phyloP scores from a whole-genome alignment of 148 eudicot genomes.

The Nyssa sinensis region DNA sequence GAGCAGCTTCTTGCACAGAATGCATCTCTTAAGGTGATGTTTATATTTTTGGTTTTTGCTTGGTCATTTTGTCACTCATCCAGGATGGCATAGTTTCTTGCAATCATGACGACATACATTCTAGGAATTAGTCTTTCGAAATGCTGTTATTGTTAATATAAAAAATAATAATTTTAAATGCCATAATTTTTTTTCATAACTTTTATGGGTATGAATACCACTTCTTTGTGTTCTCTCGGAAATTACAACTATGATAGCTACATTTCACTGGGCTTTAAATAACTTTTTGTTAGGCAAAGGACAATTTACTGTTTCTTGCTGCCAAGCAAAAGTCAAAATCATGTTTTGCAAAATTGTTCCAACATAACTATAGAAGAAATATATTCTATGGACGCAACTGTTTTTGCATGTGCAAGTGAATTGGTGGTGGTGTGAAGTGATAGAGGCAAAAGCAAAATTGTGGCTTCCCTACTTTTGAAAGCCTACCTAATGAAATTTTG shows the following conservation, averaged over 20 bases:
- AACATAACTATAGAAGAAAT: too few relatives aligned
- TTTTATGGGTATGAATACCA: background rate
- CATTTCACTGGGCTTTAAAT: constrained; percentile 9
- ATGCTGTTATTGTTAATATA: too few relatives aligned
- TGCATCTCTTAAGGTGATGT: constrained; percentile 69
- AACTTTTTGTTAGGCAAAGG: background rate
- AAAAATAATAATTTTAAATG: too few relatives aligned
- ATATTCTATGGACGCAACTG: too few relatives aligned
- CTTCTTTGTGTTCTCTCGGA: background rate
- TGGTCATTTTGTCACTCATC: background rate
- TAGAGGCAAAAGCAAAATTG: too few relatives aligned
- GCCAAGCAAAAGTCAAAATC: background rate
- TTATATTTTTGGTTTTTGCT: background rate
- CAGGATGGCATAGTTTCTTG: background rate
- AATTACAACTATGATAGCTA: background rate
- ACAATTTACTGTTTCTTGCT: background rate
- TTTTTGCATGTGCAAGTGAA: too few relatives aligned
- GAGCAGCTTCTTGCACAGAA: constrained; percentile 75
- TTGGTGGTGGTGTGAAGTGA: too few relatives aligned
- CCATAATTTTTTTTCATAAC: background rate
- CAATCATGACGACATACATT: background rate
- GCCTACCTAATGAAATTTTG: too few relatives aligned
- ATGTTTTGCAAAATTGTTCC: background rate
- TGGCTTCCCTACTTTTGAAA: too few relatives aligned
- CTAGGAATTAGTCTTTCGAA: background rate